These are phyloP conservation scores for Aspergillus fijiensis DNA, from an alignment of 2,329 filamentous ascomycete species.

Conservation along the genomic window DNA sequence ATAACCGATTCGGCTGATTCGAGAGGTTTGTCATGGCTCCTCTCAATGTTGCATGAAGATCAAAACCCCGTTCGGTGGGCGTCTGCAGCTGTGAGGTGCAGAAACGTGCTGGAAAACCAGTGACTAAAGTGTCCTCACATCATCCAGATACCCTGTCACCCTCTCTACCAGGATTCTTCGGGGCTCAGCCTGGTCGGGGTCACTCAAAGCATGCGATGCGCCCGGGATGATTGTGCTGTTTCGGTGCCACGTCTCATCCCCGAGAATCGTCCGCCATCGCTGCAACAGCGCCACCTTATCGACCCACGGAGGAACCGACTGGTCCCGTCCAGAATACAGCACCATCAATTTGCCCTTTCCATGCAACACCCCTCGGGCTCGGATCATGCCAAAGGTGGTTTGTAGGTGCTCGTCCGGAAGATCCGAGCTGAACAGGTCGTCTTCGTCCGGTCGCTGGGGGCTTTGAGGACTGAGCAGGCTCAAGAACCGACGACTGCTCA, in stretches of 20 bases:
- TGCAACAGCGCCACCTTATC: slow-evolving; percentile 44
- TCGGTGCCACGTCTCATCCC: slow-evolving; percentile 44
- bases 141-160: slow-evolving; percentile 35
- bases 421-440: slow-evolving; percentile 82
- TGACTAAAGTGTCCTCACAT: neutral
- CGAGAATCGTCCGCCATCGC: slow-evolving; percentile 39
- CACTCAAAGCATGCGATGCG: slow-evolving; percentile 36
- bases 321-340: slow-evolving; percentile 47
- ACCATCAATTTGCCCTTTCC: slow-evolving; percentile 38
- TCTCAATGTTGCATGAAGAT: too few species aligned
- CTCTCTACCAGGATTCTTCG: slow-evolving; percentile 51
- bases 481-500: slow-evolving; percentile 58
- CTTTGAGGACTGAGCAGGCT: slow-evolving; percentile 53
- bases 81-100: neutral
- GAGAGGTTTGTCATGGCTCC: too few species aligned
- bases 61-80: too few species aligned
- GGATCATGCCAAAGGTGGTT: slow-evolving; percentile 61
- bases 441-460: slow-evolving; percentile 63
- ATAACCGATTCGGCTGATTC: too few species aligned
- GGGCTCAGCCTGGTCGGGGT: slow-evolving; percentile 39
- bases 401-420: slow-evolving; percentile 58
- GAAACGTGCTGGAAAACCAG: neutral
- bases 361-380: slow-evolving; percentile 34
- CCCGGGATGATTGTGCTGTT: slow-evolving; percentile 48
- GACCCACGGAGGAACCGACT: slow-evolving; percentile 45